A percentile compares a stretch with the other conserved stretches of the same genome.
These are phyloP conservation scores for Psidium friedrichsthalianum DNA, from an alignment of 345 rosid species.

Conservation along the genomic window DNA sequence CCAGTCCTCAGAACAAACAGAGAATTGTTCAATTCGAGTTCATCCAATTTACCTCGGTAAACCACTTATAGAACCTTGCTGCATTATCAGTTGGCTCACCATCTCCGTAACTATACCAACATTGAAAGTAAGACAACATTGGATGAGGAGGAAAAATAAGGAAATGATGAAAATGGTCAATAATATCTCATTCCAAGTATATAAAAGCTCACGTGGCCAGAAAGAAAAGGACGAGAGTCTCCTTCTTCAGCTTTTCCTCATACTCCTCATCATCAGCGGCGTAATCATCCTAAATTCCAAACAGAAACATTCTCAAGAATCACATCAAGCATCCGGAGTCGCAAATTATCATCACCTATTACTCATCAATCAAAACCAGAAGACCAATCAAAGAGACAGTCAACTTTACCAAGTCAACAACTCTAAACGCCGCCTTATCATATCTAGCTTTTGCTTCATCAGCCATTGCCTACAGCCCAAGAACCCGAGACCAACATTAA, in stretches of 20 bases:
- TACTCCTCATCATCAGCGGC: constrained; percentile 94
- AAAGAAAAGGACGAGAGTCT: constrained; percentile 67
- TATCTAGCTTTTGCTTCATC: constrained; percentile 88
- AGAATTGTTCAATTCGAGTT: neutral
- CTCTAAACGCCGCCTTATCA: constrained; percentile 66
- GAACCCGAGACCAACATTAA: neutral
- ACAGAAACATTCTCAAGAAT: neutral
- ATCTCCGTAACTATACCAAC: constrained; percentile 72
- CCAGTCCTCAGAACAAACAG: neutral
- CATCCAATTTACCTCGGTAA: constrained; percentile 53
- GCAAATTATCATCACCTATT: neutral
- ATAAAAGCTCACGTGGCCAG: constrained; percentile 74
- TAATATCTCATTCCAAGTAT: neutral
- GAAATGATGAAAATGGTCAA: neutral
- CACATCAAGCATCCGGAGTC: neutral
- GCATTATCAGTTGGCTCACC: constrained; percentile 99
- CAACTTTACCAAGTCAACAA: constrained; percentile 66
- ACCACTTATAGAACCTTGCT: constrained; percentile 98
- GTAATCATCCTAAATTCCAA: constrained; percentile 66
- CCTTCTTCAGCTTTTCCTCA: constrained; percentile 84
- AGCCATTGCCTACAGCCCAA: constrained; percentile 23
- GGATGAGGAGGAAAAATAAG: neutral
- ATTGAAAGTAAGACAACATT: neutral
- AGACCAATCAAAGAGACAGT: neutral
- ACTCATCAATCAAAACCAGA: neutral